Evolutionary conservation across 257 asterid species (phyloP), one percentile per base, ranked within the genome.

Genomic region (Solanum verrucosum): DNA sequence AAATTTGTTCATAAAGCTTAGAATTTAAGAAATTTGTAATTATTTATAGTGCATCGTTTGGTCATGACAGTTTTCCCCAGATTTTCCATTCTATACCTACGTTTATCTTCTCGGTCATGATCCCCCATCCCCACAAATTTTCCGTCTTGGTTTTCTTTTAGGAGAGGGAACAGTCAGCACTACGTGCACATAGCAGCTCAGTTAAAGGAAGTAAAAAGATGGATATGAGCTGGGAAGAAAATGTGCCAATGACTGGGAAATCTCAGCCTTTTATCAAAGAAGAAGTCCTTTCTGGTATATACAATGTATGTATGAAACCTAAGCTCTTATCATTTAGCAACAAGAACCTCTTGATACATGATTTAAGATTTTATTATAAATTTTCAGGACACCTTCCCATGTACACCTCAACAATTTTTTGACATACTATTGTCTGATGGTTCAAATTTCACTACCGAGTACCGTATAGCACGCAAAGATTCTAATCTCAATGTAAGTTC

Each of bases 341-440:
- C 70, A 5, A 49, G 70, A 82, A 49, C 67, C 70, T 82, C 29
- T 82, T 31, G 70, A 44, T 79, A 27, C 67, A 44, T 16, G 40
- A 82, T 29, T 46, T 20, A 31, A 27, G 42, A 9, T 74, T 37
- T 35, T 78, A 27, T 88, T 37, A 86, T 25, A 49, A 35, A 84
- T 70, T 90, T 72, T 91, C 96, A 97, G 99, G 99, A 92, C 88
- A 87, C 90, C 86, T 96, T 95, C 88, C 98, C 98, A n/a, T 97
- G 97, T 93, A 94, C 95, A 6, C 96, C 95, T 70, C 98, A 96
- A 90, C 95, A 97, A 87, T 94, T 92, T 91, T 97, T 94, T 94
- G 93, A 93, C 87, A 89, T 94, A 86, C 83, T 97, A 67, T 81
- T 97, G 85, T 94, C 93, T 85, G 99, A 96, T 90, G 95, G 92